Evolutionary conservation across 2,329 filamentous ascomycete species (phyloP), one percentile per base, ranked within the genome.

Genomic region (Myriangium duriaei): DNA sequence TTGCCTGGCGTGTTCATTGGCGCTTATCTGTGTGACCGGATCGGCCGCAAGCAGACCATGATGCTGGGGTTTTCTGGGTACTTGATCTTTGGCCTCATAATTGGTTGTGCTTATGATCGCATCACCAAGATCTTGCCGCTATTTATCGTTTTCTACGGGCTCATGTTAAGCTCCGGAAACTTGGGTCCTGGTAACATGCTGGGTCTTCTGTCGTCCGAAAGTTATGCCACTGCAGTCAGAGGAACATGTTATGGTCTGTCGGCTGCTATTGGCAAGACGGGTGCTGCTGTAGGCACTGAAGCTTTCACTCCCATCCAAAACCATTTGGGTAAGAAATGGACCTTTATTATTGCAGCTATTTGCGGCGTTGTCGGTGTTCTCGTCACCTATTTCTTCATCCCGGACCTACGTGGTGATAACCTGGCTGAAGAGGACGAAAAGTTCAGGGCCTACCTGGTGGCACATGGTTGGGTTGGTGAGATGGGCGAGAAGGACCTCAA

Each of bases 101-200:
- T 72, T 32, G 67, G 69, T 12, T 60, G 61, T 31, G 53, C 65
- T 0, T 71, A 68, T 44, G 51, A 67, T 30, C 51, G 61, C 30
- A 61, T 71, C 45, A 65, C 61, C n/a, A 59, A 47, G 15, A 41
- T 45, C 11, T 48, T 71, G 3, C 67, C 69, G 0, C 57, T 68
- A 3, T 72, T 72, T 46, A 59, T 71, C n/a, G 55, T 71, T 14
- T 63, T 71, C 41, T 72, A 71, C 42, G 68, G 67, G 1, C 50
- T 71, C 3, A 65, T 72, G 59, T 64, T 67, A 43, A 63, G 59
- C 16, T 64, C 57, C 1, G 65, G 66, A 0, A 66, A 70, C 38
- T 49, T 71, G 35, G 68, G 68, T 0, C 68, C 68, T 0, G 68
- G 68, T 0, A 63, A 68, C 30, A 70, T 67, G 54, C 57, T 71